These are phyloP conservation scores for Suillus subaureus DNA, from an alignment of 768 basidiomycete genomes.

Conservation along the genomic window DNA sequence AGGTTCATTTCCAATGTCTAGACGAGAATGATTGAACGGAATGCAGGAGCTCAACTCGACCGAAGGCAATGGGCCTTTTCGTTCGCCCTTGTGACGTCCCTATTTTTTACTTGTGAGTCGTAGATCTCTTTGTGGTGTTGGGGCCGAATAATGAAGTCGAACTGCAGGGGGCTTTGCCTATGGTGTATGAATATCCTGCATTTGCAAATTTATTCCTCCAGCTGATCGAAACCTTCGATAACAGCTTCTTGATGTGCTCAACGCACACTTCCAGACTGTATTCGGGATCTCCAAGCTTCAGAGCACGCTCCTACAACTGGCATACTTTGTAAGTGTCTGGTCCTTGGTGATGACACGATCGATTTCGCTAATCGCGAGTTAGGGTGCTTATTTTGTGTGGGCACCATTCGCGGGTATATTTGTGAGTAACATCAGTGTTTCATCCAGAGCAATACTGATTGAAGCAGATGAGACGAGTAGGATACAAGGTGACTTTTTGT, in stretches of 20 bases:
- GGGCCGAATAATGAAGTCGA: not conserved
- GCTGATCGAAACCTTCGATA: not conserved
- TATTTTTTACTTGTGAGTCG: slow-evolving; percentile 71
- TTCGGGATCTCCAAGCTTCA: slow-evolving; percentile 70
- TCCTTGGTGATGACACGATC: not conserved
- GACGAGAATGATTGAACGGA: not conserved
- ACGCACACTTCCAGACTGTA: slow-evolving; percentile 73
- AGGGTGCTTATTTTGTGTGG: slow-evolving; percentile 66
- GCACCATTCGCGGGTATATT: slow-evolving; percentile 60
- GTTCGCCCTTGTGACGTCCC: slow-evolving; percentile 69
- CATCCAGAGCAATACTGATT: slow-evolving; percentile 6
- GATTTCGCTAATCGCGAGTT: not conserved
- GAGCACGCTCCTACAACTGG: slow-evolving; percentile 74
- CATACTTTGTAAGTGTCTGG: slow-evolving; percentile 58
- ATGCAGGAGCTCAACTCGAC: slow-evolving; percentile 42
- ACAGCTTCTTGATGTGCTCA: slow-evolving; percentile 67
- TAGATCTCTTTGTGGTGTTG: not conserved
- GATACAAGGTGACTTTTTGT: slow-evolving; percentile 58
- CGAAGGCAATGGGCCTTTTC: slow-evolving; percentile 54
- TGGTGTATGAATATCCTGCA: slow-evolving; percentile 44
- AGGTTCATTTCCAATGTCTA: not conserved
- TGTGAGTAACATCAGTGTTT: slow-evolving; percentile 38
- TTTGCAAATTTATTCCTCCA: slow-evolving; percentile 9
- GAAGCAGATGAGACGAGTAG: slow-evolving; percentile 56
- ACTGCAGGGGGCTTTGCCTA: slow-evolving; percentile 67